Percentiles rank a stretch among this genome's conserved stretches.
Evolutionary conservation across 306 rosid genomes (phyloP).

Genomic region (Datisca glomerata): DNA sequence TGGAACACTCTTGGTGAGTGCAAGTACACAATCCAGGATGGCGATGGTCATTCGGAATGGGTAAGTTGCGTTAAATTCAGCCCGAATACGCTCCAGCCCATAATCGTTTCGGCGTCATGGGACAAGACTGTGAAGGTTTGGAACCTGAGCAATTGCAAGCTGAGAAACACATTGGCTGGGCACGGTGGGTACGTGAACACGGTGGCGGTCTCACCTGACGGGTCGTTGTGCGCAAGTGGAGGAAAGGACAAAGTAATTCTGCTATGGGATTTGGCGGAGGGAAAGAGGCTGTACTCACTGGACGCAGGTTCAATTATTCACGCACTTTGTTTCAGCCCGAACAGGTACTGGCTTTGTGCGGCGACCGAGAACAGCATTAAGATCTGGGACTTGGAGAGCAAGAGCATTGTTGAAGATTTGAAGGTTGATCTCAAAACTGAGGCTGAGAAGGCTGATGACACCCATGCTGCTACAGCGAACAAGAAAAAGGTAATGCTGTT

Average conservation of each 20-base stretch:
- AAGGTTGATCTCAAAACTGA: conserved; percentile 78
- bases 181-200: conserved; percentile 85
- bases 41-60: conserved; percentile 79
- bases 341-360: conserved; percentile 97
- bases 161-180: conserved; percentile 57
- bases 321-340: conserved; percentile 88
- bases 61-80: conserved; percentile 82
- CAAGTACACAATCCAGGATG: conserved; percentile 77
- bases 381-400: conserved; percentile 99
- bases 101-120: conserved; percentile 79
- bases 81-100: conserved; percentile 59
- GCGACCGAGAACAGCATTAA: conserved; percentile 89
- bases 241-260: conserved; percentile 85
- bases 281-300: conserved; percentile 60
- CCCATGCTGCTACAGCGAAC: conserved; percentile 27
- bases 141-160: conserved; percentile 80
- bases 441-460: conserved; percentile 57
- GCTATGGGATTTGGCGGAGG: conserved; percentile 88
- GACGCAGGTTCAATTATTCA: conserved; percentile 75
- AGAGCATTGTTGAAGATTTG: conserved; percentile 89
- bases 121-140: conserved; percentile 71
- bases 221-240: conserved; percentile 84
- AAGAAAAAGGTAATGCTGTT: conserved; percentile 62
- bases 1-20: conserved; percentile 99
- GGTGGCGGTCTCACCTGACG: conserved; percentile 95